Percentiles rank a stretch among this genome's conserved stretches.
Conservation (phyloP, 2,329 filamentous ascomycete species). For the Aspergillus persii region DNA sequence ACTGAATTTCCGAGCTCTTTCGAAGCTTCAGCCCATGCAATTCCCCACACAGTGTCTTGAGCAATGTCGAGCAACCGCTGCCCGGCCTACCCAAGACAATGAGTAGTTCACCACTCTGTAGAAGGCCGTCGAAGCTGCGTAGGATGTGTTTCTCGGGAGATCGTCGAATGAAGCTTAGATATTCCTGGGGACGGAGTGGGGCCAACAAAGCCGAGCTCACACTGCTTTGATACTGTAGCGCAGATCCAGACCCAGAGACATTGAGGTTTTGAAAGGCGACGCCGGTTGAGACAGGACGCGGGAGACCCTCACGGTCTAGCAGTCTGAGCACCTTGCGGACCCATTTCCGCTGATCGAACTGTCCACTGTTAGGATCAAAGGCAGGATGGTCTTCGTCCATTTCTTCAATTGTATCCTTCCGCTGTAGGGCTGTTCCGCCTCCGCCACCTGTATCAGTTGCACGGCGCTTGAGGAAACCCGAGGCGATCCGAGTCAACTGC, state of each 20-base stretch:
- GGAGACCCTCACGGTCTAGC: conserved; percentile 57
- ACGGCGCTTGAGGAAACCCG: conserved; percentile 27
- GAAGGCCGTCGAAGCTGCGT: conserved; percentile 52
- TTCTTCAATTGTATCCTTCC: conserved; percentile 36
- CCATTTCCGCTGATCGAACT: conserved; percentile 57
- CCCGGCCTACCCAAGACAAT: conserved; percentile 43
- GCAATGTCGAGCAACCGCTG: conserved; percentile 69
- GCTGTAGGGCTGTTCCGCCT: conserved; percentile 20
- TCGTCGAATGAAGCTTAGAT: conserved; percentile 46
- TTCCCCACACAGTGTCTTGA: conserved; percentile 81
- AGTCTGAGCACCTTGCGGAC: conserved; percentile 49
- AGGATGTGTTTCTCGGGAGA: conserved; percentile 56
- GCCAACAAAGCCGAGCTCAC: conserved; percentile 59
- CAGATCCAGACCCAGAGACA: conserved; percentile 65
- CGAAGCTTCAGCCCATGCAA: conserved; percentile 74
- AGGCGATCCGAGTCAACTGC: conserved; percentile 28
- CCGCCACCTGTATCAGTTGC: conserved; percentile 12
- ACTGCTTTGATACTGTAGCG: conserved; percentile 67
- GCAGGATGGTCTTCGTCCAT: conserved; percentile 47
- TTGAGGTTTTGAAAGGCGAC: conserved; percentile 64
- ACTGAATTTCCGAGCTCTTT: conserved; percentile 71
- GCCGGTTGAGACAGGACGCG: conserved; percentile 52
- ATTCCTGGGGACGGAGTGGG: conserved; percentile 58
- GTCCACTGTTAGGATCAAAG: conserved; percentile 51
- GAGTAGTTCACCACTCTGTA: conserved; percentile 50